These are phyloP conservation scores for Zizania palustris DNA, from an alignment of 202 grass and related monocot species.

Conservation along the genomic window DNA sequence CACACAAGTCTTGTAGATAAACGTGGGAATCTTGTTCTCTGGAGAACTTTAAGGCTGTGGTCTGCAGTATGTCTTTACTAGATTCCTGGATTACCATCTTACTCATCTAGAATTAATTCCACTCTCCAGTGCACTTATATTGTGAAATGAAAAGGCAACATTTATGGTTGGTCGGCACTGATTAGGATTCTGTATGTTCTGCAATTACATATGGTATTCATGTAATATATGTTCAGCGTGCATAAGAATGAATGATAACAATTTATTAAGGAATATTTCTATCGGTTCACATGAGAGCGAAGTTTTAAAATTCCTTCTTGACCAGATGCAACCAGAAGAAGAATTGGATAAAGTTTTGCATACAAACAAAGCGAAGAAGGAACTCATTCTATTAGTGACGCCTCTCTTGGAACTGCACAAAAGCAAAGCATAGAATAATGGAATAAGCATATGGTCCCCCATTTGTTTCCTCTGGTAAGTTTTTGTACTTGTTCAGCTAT, in stretches of 20 bases:
- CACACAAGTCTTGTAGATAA: slow-evolving; percentile 52
- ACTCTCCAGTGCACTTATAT: slow-evolving; percentile 39
- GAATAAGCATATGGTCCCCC: slow-evolving; percentile 88
- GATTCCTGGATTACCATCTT: slow-evolving; percentile 49
- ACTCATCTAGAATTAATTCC: slow-evolving; percentile 46
- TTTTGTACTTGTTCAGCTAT: slow-evolving; percentile 99
- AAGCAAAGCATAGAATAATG: slow-evolving; percentile 77
- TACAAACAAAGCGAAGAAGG: slow-evolving; percentile 61
- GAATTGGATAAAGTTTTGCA: slow-evolving; percentile 69
- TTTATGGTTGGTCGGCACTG: slow-evolving; percentile 33
- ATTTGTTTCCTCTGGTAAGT: slow-evolving; percentile 90
- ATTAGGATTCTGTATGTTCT: slow-evolving; percentile 45
- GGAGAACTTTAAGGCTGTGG: slow-evolving; percentile 50
- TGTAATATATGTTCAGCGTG: slow-evolving; percentile 38
- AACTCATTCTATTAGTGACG: slow-evolving; percentile 77
- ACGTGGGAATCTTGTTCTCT: slow-evolving; percentile 70
- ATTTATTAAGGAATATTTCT: slow-evolving; percentile 45
- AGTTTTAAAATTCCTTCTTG: slow-evolving; percentile 68
- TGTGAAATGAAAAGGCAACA: slow-evolving; percentile 35
- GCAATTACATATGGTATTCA: slow-evolving; percentile 41
- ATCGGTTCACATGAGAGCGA: slow-evolving; percentile 43
- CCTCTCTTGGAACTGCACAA: slow-evolving; percentile 74
- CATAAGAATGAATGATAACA: slow-evolving; percentile 35
- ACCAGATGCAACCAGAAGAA: slow-evolving; percentile 72
- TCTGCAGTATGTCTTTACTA: slow-evolving; percentile 46